Evolutionary conservation across 345 rosid species (phyloP), one percentile per base, ranked within the genome.

Genomic region (Euphorbia pulcherrima): DNA sequence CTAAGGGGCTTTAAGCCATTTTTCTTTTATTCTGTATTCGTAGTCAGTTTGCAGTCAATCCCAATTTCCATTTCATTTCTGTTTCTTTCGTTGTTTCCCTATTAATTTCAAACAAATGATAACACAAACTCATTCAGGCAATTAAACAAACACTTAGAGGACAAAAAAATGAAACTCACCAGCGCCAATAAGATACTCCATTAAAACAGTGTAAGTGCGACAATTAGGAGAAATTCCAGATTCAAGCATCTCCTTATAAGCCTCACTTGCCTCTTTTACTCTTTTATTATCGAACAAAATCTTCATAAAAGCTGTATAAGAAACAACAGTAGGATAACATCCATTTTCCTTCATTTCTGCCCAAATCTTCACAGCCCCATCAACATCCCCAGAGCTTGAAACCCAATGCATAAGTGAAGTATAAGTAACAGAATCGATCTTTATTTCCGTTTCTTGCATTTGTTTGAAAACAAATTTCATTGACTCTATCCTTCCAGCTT

Each of bases 271-370:
- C 79, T 92, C 92, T 59, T 84, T 71, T 16, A 85, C 89, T 74
- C 75, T 87, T 65, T 70, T 72, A 68, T 71, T 66, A 60, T 80
- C 86, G 72, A 92, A 83, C 69, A 92, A 73, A 68, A 88, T 74
- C 88, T 92, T 92, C 90, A 90, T 79, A 76, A 83, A 88, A 67
- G 95, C 90, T 4, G 96, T 92, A 64, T 90, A 92, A 0, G 95
- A 85, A 58, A 90, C 96, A 30, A 90, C 87, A 0, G 91, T 82
- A 59, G 87, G 90, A 52, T 54, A 69, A 33, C 83, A 75, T 3
- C 87, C 82, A 3, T 75, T 69, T 41, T 65, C 86, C 64, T 73
- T 80, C 96, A 92, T 92, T 79, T 85, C 92, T 51, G 78, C 74
- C 98, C 95, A 92, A 24, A 87, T 54, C 72, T 76, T 76, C 67